phyloP scores from a whole-genome alignment of 1,284 basidiomycete genomes.

The Sanghuangporus baumii region DNA sequence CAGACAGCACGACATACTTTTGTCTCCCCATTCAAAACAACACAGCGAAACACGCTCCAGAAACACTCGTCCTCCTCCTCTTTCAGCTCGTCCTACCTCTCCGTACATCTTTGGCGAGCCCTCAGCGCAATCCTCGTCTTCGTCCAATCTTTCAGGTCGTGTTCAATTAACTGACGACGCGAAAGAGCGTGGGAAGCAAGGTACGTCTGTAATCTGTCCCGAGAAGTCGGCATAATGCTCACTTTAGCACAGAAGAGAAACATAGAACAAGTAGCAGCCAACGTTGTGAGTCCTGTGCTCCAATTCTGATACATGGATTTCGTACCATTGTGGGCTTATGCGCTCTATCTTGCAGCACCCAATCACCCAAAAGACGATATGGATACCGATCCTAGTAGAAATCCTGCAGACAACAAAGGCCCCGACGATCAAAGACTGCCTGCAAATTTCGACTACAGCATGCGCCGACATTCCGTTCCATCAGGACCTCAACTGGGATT shows the following conservation, averaged over 20 bases:
- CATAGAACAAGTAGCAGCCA: slow-evolving; percentile 6
- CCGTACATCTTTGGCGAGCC: slow-evolving; percentile 67
- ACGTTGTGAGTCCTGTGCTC: neutral
- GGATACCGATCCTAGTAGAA: slow-evolving; percentile 37
- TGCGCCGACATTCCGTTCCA: slow-evolving; percentile 62
- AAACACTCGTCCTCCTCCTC: slow-evolving; percentile 25
- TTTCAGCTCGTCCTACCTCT: slow-evolving; percentile 53
- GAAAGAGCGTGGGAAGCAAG: slow-evolving; percentile 16
- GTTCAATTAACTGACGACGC: slow-evolving; percentile 37
- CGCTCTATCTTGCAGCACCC: slow-evolving; percentile 25
- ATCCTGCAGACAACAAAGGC: slow-evolving; percentile 10
- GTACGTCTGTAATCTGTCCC: slow-evolving; percentile 26
- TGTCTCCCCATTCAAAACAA: slow-evolving; percentile 26
- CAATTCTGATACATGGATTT: neutral
- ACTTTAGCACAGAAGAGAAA: slow-evolving; percentile 5
- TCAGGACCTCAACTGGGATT: slow-evolving; percentile 29
- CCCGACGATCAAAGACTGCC: slow-evolving; percentile 29
- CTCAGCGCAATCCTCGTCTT: slow-evolving; percentile 37
- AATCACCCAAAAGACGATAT: slow-evolving; percentile 35
- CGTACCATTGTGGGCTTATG: slow-evolving; percentile 15
- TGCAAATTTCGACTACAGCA: slow-evolving; percentile 54
- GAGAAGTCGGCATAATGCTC: slow-evolving; percentile 12
- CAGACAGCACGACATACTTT: slow-evolving; percentile 27
- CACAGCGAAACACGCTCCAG: slow-evolving; percentile 31
- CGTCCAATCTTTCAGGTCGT: slow-evolving; percentile 44